phyloP scores from a whole-genome alignment of 2,329 filamentous ascomycete species.

The Sordariomycetes sp. region DNA sequence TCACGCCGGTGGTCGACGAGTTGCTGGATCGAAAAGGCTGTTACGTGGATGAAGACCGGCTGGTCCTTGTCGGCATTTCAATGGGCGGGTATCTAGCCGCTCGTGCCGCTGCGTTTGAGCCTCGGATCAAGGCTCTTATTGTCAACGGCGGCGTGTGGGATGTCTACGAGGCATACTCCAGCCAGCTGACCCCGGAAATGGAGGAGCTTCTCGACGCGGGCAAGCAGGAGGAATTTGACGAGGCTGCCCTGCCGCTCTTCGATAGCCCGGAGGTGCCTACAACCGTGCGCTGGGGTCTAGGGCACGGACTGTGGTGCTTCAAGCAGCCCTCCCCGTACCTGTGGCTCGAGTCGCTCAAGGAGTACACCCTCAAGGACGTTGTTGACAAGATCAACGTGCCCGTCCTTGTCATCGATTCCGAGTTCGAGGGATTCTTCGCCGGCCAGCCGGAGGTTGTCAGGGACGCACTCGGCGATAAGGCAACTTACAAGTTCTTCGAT shows the following conservation, averaged over 20 bases:
- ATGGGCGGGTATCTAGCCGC: constrained; percentile 27
- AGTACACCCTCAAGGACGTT: constrained; percentile 10
- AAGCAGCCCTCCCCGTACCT: constrained; percentile 13
- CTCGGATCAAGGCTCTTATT: constrained; percentile 25
- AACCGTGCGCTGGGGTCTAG: constrained; percentile 12
- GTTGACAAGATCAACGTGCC: constrained; percentile 12
- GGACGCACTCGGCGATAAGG: constrained; percentile 7
- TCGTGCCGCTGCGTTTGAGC: constrained; percentile 31
- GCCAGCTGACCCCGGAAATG: constrained; percentile 4
- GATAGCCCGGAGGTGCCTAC: constrained; percentile 6
- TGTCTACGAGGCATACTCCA: constrained; percentile 8
- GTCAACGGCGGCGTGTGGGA: constrained; percentile 27
- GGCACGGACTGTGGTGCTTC: constrained; percentile 16
- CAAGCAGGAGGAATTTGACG: constrained; percentile 12
- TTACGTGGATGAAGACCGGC: constrained; percentile 18
- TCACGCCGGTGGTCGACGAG: constrained; percentile 28
- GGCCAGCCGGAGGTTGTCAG: constrained; percentile 1
- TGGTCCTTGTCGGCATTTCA: constrained; percentile 28
- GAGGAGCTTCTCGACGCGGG: constrained; percentile 8
- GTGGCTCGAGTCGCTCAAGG: constrained; percentile 8
- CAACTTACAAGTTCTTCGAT: not conserved
- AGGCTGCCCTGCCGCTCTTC: constrained; percentile 5
- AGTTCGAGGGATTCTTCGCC: constrained; percentile 10
- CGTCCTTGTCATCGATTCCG: constrained; percentile 13
- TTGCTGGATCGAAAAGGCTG: constrained; percentile 10